phyloP scores from a whole-genome alignment of 768 basidiomycete species.

The Rhodotorula babjevae region DNA sequence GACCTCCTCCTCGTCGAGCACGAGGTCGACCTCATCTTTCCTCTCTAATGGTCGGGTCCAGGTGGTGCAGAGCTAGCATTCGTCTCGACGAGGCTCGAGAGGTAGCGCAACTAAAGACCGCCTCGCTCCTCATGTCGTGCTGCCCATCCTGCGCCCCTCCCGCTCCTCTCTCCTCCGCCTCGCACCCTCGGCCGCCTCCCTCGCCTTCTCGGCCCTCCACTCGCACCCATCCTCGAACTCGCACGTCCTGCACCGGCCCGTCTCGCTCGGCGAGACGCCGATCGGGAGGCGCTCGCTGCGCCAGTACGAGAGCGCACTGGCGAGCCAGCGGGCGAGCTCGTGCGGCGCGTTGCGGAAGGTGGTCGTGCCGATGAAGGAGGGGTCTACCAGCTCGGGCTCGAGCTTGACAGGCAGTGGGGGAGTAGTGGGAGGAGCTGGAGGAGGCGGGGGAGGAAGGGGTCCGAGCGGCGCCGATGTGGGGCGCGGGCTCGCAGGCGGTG shows the following conservation, averaged over 20 bases:
- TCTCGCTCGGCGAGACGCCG: constrained; percentile 63
- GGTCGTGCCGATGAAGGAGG: constrained; percentile 62
- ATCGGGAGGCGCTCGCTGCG: constrained; percentile 60
- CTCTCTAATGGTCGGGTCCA: too few species aligned
- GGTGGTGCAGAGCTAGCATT: too few species aligned
- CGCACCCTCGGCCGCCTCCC: constrained; percentile 44
- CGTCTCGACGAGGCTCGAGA: too few species aligned
- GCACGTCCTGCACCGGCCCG: constrained; percentile 56
- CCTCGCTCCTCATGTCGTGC: background rate
- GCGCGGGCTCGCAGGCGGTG: background rate
- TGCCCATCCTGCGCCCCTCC: background rate
- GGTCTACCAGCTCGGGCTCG: background rate
- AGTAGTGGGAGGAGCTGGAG: constrained; percentile 34
- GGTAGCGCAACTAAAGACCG: too few species aligned
- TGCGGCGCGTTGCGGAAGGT: constrained; percentile 57
- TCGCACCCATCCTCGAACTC: constrained; percentile 73
- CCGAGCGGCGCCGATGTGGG: background rate
- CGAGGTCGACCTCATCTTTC: too few species aligned
- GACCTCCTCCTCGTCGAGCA: too few species aligned
- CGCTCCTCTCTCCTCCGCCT: background rate
- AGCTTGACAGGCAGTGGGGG: background rate
- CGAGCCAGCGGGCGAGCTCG: constrained; percentile 57
- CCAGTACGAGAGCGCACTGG: constrained; percentile 68
- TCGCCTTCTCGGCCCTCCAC: constrained; percentile 61
- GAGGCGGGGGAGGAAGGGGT: background rate